Base-by-base conservation (phyloP, 306 rosid genomes). In the Vicia villosa region DNA sequence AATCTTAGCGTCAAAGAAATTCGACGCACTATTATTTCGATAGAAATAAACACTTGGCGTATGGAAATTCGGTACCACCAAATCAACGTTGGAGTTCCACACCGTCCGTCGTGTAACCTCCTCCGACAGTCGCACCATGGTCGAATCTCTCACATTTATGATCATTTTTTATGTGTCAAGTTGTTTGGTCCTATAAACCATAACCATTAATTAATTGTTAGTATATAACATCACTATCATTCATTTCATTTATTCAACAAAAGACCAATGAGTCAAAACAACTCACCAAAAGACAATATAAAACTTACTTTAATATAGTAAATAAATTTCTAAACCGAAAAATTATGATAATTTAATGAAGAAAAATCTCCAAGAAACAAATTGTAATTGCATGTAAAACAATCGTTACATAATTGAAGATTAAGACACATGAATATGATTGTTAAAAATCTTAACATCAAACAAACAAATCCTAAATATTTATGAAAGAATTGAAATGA, bases 21-120 rank as follows among this genome's bases (percentile, higher is more conserved):
- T 75, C 0, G 81, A 22, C 0, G 73, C 81, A 1, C 84, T 82
- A 16, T 58, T 80, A 2, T 86, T 73, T 15, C 86, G 56, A 66
- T 90, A 93, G 72, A 93, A 86, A 75, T 90, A 93, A 4, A 90
- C 91, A 49, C 93, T 86, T 0, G 98, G 96, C 0, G 93, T 88
- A 72, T 93, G 93, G 49, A 77, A 80, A 32, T 82, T 83, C 1
- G 95, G 83, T n/a, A 85, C 81, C 54, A 93, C 96, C 41, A 88
- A 56, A 50, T 93, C 98, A 11, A 90, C 82, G 80, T 85, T 90
- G 3, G 98, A 82, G 77, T 88, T 88, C 98, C 98, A 92, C 20
- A 92, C 56, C 21, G 70, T 36, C 14, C 74, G 46, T 5, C 60
- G 82, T 8, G 43, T 1, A 21, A 79, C 84, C 78, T 82, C 91